phyloP scores from a whole-genome alignment of 331 rosid genomes.

The Acacia pycnantha region DNA sequence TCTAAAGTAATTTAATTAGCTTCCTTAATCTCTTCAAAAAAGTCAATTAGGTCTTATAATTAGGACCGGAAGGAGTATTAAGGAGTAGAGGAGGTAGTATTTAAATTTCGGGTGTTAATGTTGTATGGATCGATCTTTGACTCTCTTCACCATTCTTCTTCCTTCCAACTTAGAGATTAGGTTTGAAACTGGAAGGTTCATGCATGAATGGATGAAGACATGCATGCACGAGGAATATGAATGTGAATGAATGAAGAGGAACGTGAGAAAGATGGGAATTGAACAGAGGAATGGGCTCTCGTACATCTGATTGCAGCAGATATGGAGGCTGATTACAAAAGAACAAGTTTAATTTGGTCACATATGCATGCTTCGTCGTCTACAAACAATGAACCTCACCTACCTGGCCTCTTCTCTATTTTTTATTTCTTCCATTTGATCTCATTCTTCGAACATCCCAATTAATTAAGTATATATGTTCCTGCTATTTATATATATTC shows the following conservation, averaged over 20 bases:
- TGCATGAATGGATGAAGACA: neutral
- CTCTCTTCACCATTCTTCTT: neutral
- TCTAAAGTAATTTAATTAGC: too few species aligned
- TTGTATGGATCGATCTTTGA: neutral
- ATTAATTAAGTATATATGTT: neutral
- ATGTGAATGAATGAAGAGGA: neutral
- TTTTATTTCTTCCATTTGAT: neutral
- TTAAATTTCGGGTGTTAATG: neutral
- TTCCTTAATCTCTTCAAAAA: too few species aligned
- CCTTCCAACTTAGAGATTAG: neutral
- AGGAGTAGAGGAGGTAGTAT: too few species aligned
- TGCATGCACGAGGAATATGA: neutral
- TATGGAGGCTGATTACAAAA: neutral
- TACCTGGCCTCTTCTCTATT: neutral
- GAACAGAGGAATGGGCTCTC: neutral
- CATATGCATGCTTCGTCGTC: neutral
- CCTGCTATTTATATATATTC: neutral
- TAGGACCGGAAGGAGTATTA: too few species aligned
- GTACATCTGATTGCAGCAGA: neutral
- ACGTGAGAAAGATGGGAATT: neutral
- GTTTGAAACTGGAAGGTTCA: neutral
- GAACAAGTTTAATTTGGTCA: neutral
- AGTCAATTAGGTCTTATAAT: too few species aligned
- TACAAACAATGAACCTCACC: neutral
- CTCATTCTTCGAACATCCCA: neutral